These are phyloP conservation scores for Lichtheimia hyalospora DNA, from an alignment of 371 early-diverging fungal species.

Conservation along the genomic window DNA sequence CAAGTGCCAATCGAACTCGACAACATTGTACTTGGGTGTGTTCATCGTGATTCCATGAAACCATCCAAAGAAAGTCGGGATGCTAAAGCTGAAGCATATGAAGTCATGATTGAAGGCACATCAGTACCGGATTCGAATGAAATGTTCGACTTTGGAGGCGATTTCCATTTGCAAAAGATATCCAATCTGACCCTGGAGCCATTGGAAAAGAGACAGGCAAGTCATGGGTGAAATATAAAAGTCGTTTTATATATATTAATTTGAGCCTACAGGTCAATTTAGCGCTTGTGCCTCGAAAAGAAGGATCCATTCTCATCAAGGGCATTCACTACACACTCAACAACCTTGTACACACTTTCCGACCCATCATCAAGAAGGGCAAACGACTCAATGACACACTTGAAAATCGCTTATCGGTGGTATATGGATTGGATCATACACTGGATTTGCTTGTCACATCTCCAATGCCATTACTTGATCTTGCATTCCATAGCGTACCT, in stretches of 20 bases:
- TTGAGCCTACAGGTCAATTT: slow-evolving; percentile 56
- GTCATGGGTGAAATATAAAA: neutral
- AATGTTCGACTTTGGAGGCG: slow-evolving; percentile 33
- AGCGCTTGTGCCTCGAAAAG: slow-evolving; percentile 67
- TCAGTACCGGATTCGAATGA: slow-evolving; percentile 15
- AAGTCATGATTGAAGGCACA: slow-evolving; percentile 32
- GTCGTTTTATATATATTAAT: neutral
- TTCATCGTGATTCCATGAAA: slow-evolving; percentile 46
- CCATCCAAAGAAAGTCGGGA: slow-evolving; percentile 10
- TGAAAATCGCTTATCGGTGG: slow-evolving; percentile 54
- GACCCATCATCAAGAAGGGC: slow-evolving; percentile 70
- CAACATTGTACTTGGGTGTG: slow-evolving; percentile 65
- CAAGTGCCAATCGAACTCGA: slow-evolving; percentile 58
- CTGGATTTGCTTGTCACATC: slow-evolving; percentile 76
- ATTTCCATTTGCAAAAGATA: slow-evolving; percentile 57
- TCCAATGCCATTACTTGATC: slow-evolving; percentile 83
- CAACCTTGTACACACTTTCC: slow-evolving; percentile 71
- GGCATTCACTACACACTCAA: slow-evolving; percentile 82
- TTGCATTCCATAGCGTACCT: slow-evolving; percentile 75
- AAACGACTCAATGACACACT: slow-evolving; percentile 74
- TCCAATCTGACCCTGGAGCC: slow-evolving; percentile 52
- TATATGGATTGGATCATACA: slow-evolving; percentile 71
- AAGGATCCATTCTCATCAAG: slow-evolving; percentile 72
- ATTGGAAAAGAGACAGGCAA: slow-evolving; percentile 51
- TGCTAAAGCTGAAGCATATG: slow-evolving; percentile 27